Percentiles rank a stretch among this genome's conserved stretches.
Evolutionary conservation across 2,329 filamentous ascomycete genomes (phyloP).

Genomic region (Clonostachys rhizophaga): DNA sequence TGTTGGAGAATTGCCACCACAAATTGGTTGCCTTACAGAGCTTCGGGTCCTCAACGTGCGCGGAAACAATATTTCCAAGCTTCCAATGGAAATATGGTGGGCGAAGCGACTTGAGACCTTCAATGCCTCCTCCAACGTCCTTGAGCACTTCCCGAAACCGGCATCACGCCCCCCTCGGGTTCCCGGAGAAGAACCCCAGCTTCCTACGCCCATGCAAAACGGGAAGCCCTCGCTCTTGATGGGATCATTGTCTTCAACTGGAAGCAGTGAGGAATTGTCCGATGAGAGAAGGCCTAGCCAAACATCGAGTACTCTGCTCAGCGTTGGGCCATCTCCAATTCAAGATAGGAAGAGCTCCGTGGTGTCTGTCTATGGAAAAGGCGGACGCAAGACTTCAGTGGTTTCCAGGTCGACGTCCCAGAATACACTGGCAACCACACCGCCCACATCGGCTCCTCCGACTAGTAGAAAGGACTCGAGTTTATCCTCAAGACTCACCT

Average conservation of each 20-base stretch:
- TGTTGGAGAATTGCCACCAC: conserved; percentile 75
- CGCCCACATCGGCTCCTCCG: conserved; percentile 41
- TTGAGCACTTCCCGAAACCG: conserved; percentile 87
- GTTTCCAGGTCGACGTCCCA: conserved; percentile 59
- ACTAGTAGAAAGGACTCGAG: conserved; percentile 80
- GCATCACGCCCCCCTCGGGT: conserved; percentile 63
- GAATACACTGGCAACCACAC: conserved; percentile 21
- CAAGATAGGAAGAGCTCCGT: conserved; percentile 76
- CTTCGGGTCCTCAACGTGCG: conserved; percentile 82
- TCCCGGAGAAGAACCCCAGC: conserved; percentile 41
- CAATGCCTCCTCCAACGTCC: conserved; percentile 91
- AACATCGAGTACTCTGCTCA: conserved; percentile 70
- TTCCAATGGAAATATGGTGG: conserved; percentile 96
- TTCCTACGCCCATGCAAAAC: conserved; percentile 26
- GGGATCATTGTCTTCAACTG: conserved; percentile 48
- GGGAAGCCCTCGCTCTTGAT: conserved; percentile 30
- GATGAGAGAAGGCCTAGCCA: conserved; percentile 76
- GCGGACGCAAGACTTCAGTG: conserved; percentile 80
- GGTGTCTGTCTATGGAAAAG: conserved; percentile 73
- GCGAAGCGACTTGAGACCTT: conserved; percentile 85
- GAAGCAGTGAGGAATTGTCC: conserved; percentile 75
- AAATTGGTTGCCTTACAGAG: conserved; percentile 84
- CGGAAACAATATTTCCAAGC: conserved; percentile 85
- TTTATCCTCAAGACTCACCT: conserved; percentile 71
- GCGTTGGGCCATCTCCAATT: conserved; percentile 69